Conservation (phyloP, 352 stramenopile genomes). For the Halophytophthora batemanensis region DNA sequence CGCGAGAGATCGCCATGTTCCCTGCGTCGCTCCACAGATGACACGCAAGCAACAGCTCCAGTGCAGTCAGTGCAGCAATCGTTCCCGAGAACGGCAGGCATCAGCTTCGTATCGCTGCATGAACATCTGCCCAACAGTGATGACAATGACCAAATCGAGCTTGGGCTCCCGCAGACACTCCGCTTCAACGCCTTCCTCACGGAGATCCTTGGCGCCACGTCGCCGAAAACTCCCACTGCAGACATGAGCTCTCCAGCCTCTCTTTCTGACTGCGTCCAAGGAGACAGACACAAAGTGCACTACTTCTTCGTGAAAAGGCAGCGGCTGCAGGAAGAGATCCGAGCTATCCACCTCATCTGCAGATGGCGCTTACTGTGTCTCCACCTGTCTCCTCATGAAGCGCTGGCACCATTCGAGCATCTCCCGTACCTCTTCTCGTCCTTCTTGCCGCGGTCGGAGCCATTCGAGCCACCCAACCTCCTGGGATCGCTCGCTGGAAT, state of each 20-base stretch:
- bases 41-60: not conserved
- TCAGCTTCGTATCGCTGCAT: slow-evolving; percentile 45
- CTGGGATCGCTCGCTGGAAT: slow-evolving; percentile 29
- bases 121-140: slow-evolving; percentile 13
- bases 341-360: slow-evolving; percentile 51
- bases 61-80: slow-evolving; percentile 6
- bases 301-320: slow-evolving; percentile 53
- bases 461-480: slow-evolving; percentile 26
- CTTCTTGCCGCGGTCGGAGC: slow-evolving; percentile 12
- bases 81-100: slow-evolving; percentile 35
- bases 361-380: slow-evolving; percentile 61
- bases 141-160: slow-evolving; percentile 10
- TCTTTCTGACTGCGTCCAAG: not conserved
- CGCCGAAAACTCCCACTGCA: not conserved
- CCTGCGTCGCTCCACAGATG: slow-evolving; percentile 1
- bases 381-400: slow-evolving; percentile 36
- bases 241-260: not conserved
- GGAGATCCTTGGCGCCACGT: slow-evolving; percentile 11
- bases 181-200: slow-evolving; percentile 56
- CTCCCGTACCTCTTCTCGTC: slow-evolving; percentile 37
- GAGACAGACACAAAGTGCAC: slow-evolving; percentile 14
- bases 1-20: slow-evolving; percentile 29
- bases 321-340: slow-evolving; percentile 33
- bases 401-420: slow-evolving; percentile 55
- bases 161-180: slow-evolving; percentile 42